Evolutionary conservation across 495 filamentous ascomycete genomes (phyloP).

Genomic region (Sabuloglossum arenarium): DNA sequence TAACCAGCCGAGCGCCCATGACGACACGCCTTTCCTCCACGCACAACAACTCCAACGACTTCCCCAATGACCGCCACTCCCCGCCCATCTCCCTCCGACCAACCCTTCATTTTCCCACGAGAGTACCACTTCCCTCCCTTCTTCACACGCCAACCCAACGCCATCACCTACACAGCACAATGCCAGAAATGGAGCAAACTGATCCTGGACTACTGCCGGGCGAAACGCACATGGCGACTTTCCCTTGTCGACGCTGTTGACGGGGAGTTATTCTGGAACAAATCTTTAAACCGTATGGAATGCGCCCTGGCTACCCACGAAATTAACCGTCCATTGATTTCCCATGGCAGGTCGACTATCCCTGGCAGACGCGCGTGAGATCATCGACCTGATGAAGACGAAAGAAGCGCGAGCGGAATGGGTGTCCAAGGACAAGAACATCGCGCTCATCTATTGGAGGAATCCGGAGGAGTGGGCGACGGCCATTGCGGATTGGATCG

Average conservation of each 20-base stretch:
- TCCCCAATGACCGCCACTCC: neutral
- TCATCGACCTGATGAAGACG: constrained; percentile 53
- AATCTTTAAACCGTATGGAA: constrained; percentile 8
- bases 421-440: constrained; percentile 22
- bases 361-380: constrained; percentile 37
- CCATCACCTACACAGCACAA: constrained; percentile 32
- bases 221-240: constrained; percentile 52
- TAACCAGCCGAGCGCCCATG: neutral
- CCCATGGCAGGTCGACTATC: constrained; percentile 29
- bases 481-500: constrained; percentile 40
- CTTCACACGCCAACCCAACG: constrained; percentile 25
- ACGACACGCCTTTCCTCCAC: too few species aligned
- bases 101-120: constrained; percentile 19
- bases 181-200: constrained; percentile 68
- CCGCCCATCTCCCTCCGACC: neutral
- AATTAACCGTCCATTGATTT: too few species aligned
- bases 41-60: neutral
- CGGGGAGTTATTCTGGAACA: constrained; percentile 35
- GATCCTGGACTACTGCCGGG: constrained; percentile 63
- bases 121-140: constrained; percentile 33
- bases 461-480: constrained; percentile 57
- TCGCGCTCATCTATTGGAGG: constrained; percentile 48
- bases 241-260: constrained; percentile 38
- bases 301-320: neutral
- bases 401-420: constrained; percentile 52